Percentiles rank a stretch among this genome's conserved stretches.
Evolutionary conservation across 352 stramenopile species (phyloP).

Genomic region (Globisporangium perplexum): DNA sequence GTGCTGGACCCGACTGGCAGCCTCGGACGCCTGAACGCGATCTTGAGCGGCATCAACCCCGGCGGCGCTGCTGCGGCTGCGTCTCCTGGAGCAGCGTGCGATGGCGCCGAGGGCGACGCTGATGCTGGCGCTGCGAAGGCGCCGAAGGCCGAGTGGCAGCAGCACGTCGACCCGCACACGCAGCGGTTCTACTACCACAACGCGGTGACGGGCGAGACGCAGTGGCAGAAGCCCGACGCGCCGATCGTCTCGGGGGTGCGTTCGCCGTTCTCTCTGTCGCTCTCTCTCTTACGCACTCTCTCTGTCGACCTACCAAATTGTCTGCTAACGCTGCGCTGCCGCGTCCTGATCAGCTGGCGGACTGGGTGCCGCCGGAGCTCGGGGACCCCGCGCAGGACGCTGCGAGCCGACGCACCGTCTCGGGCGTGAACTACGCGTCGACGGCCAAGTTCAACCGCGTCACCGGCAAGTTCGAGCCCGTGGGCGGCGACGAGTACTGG

Average conservation of each 20-base stretch:
- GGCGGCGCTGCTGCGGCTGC: conserved; percentile 8
- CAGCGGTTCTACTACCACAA: conserved; percentile 87
- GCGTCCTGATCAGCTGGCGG: conserved; percentile 38
- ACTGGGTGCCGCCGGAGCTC: conserved; percentile 69
- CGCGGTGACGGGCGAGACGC: conserved; percentile 60
- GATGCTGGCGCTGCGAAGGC: not conserved
- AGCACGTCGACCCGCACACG: conserved; percentile 77
- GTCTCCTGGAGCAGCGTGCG: not conserved
- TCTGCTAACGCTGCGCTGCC: not conserved
- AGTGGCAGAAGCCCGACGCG: conserved; percentile 73
- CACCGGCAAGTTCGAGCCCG: conserved; percentile 67
- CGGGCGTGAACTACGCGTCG: conserved; percentile 58
- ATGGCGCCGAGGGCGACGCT: not conserved
- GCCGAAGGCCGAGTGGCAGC: conserved; percentile 64
- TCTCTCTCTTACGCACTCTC: not conserved
- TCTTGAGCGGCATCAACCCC: conserved; percentile 56
- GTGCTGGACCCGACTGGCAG: conserved; percentile 65
- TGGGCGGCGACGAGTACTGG: conserved; percentile 65
- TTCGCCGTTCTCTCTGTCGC: not conserved
- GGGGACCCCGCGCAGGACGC: conserved; percentile 16
- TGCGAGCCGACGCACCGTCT: conserved; percentile 31
- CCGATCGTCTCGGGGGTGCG: conserved; percentile 65
- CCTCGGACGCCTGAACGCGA: conserved; percentile 60
- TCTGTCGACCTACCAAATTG: too few relatives aligned
- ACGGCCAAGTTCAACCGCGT: conserved; percentile 78